These are phyloP conservation scores for Darksidea phi DNA, from an alignment of 495 filamentous ascomycete genomes.

Conservation along the genomic window DNA sequence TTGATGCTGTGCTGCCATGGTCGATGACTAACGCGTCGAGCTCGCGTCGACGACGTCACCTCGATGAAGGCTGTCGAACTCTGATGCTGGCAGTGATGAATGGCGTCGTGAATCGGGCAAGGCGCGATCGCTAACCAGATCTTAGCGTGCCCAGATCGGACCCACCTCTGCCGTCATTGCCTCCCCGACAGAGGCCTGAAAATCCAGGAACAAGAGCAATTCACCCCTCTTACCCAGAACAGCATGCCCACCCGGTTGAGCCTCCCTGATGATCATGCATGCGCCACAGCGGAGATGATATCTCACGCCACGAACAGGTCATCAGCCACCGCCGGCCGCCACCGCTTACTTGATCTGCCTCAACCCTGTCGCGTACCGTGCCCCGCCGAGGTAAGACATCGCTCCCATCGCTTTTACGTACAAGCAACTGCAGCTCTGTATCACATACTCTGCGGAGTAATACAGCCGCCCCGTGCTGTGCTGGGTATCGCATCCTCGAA, in stretches of 20 bases:
- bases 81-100: neutral
- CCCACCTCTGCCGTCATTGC: neutral
- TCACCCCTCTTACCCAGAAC: slow-evolving; percentile 8
- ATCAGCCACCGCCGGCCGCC: neutral
- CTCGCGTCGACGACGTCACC: neutral
- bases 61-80: neutral
- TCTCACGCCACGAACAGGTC: neutral
- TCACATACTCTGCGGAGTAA: slow-evolving; percentile 6
- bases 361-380: neutral
- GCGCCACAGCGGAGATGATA: neutral
- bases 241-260: slow-evolving; percentile 1
- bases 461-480: slow-evolving; percentile 5
- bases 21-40: neutral
- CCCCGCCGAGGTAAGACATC: neutral
- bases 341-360: neutral
- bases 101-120: neutral
- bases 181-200: neutral
- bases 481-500: slow-evolving; percentile 19
- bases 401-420: slow-evolving; percentile 19
- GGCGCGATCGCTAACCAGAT: neutral
- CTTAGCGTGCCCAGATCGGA: neutral
- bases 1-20: neutral
- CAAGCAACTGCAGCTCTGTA: slow-evolving; percentile 11
- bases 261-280: neutral
- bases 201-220: neutral